Conservation (phyloP, 2,329 filamentous ascomycete species). For the Huntiella omanensis region DNA sequence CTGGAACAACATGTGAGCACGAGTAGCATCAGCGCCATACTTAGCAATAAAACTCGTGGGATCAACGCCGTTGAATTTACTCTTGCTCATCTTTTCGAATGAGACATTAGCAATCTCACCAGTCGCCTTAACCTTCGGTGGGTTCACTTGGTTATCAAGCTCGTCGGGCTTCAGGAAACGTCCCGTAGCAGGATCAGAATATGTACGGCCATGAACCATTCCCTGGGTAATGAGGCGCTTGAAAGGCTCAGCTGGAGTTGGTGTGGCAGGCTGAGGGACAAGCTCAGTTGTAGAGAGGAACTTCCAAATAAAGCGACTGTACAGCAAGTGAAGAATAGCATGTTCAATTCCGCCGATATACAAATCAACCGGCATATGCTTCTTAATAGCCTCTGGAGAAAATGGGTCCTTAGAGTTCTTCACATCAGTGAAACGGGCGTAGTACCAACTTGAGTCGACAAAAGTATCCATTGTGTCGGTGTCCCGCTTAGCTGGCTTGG, state of each 20-base stretch:
- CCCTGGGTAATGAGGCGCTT: constrained; percentile 68
- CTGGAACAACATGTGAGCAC: constrained; percentile 77
- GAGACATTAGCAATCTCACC: constrained; percentile 40
- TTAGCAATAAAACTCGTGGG: constrained; percentile 51
- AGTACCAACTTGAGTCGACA: constrained; percentile 92
- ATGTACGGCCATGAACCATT: constrained; percentile 84
- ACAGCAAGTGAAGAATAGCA: constrained; percentile 75
- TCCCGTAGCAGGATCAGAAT: constrained; percentile 52
- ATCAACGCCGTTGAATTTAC: constrained; percentile 81
- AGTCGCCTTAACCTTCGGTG: constrained; percentile 41
- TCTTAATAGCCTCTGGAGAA: constrained; percentile 32
- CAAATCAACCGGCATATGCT: constrained; percentile 58
- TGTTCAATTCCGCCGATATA: constrained; percentile 84
- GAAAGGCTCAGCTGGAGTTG: constrained; percentile 47
- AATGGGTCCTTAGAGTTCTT: constrained; percentile 44
- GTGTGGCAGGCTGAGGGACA: constrained; percentile 23
- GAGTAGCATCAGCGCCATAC: constrained; percentile 66
- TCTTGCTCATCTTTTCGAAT: constrained; percentile 91
- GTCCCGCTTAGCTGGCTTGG: constrained; percentile 52
- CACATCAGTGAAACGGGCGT: constrained; percentile 58
- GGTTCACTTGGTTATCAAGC: constrained; percentile 39
- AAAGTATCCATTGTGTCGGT: constrained; percentile 96
- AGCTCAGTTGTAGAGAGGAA: constrained; percentile 45
- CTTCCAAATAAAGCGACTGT: constrained; percentile 80
- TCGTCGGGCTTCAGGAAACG: constrained; percentile 62